Conservation (phyloP, 176 grass and related monocot genomes). For the Ananas comosus region DNA sequence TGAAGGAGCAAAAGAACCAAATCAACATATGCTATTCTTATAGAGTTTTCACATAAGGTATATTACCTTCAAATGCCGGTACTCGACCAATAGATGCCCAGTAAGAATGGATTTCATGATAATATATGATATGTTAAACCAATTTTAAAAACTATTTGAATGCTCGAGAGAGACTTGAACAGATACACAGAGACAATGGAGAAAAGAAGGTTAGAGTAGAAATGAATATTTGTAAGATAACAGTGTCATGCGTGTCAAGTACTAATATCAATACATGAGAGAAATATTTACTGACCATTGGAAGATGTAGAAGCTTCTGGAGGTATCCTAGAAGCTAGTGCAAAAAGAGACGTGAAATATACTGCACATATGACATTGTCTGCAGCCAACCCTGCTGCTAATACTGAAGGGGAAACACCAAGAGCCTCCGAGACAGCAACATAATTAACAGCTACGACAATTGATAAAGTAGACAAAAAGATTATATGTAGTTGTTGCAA, state of each 20-base stretch:
- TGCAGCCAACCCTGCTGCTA: conserved; percentile 54
- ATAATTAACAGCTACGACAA: conserved; percentile 65
- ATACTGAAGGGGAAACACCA: conserved; percentile 46
- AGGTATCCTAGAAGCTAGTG: conserved; percentile 52
- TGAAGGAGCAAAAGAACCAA: background rate
- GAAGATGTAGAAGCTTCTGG: conserved; percentile 22
- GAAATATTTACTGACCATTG: conserved; percentile 19
- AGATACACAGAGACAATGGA: background rate
- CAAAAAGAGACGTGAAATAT: conserved; percentile 64
- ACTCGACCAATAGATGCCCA: no score
- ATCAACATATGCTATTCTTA: background rate
- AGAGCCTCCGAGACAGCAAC: conserved; percentile 62
- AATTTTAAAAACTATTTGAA: no score
- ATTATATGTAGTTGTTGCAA: background rate
- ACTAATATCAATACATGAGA: background rate
- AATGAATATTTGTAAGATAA: background rate
- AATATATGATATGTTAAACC: no score
- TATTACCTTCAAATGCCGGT: no score
- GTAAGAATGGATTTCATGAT: no score
- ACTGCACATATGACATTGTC: conserved; percentile 80
- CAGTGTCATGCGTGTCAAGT: background rate
- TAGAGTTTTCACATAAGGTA: no score
- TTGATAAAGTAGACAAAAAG: conserved; percentile 13
- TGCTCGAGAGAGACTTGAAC: no score
- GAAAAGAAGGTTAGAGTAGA: background rate